Evolutionary conservation across 2,329 filamentous ascomycete genomes (phyloP).

Genomic region (Periconia sp.): DNA sequence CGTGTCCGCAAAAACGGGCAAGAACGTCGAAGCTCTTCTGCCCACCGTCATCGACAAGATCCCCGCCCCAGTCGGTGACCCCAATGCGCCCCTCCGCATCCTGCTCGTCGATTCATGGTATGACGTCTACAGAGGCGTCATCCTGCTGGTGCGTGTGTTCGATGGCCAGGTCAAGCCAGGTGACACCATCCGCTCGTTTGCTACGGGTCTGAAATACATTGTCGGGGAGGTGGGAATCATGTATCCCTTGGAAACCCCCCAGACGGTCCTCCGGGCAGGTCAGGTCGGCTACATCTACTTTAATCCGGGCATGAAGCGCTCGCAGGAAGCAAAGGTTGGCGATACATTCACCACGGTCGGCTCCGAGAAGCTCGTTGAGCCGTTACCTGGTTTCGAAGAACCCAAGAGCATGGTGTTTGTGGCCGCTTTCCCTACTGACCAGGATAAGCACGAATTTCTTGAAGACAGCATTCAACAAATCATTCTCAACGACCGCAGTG

Average conservation of each 20-base stretch:
- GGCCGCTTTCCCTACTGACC: conserved; percentile 91
- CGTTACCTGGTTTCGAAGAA: conserved; percentile 91
- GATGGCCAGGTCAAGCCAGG: conserved; percentile 82
- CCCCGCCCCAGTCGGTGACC: conserved; percentile 76
- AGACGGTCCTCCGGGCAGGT: conserved; percentile 78
- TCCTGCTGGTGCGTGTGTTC: conserved; percentile 87
- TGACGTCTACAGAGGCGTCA: conserved; percentile 90
- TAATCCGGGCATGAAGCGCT: conserved; percentile 97
- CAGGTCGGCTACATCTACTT: conserved; percentile 97
- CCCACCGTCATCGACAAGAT: conserved; percentile 85
- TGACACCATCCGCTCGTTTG: conserved; percentile 84
- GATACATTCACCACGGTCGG: conserved; percentile 90
- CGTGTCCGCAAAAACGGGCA: conserved; percentile 92
- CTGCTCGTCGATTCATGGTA: conserved; percentile 98
- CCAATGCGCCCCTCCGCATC: conserved; percentile 72
- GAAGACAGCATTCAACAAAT: conserved; percentile 95
- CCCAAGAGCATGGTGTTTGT: conserved; percentile 99
- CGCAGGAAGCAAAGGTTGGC: conserved; percentile 92
- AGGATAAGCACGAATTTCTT: conserved; percentile 80
- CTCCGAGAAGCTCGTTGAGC: conserved; percentile 72
- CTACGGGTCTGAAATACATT: conserved; percentile 84
- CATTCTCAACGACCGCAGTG: conserved; percentile 90
- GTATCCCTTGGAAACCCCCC: conserved; percentile 83
- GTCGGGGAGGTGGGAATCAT: conserved; percentile 97
- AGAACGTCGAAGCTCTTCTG: conserved; percentile 81